Evolutionary conservation across 2,329 filamentous ascomycete species (phyloP).

Genomic region (Exserohilum turcica): DNA sequence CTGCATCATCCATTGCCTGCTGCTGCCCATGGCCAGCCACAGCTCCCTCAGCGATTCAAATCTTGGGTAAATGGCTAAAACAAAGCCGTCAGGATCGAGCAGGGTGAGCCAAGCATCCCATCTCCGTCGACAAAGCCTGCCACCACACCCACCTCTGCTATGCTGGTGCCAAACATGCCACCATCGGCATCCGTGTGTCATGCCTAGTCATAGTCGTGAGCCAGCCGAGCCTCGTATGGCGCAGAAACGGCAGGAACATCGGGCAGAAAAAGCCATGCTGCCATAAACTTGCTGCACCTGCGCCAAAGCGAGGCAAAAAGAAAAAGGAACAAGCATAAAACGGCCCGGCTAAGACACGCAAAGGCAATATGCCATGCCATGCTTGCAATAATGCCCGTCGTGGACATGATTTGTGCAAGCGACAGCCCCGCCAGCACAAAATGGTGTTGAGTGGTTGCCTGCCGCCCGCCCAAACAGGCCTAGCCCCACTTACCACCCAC

Average conservation of each 20-base stretch:
- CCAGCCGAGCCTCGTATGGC: neutral
- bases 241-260: neutral
- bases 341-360: neutral
- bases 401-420: neutral
- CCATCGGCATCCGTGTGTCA: slow-evolving; percentile 2
- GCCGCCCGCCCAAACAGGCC: neutral
- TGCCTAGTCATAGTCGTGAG: slow-evolving; percentile 3
- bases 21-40: neutral
- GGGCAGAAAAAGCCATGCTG: neutral
- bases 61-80: slow-evolving; percentile 22
- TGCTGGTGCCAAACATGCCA: slow-evolving; percentile 4
- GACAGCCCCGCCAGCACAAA: neutral
- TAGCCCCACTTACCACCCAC: slow-evolving; percentile 14
- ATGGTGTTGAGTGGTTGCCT: neutral
- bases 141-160: neutral
- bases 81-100: slow-evolving; percentile 1
- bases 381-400: neutral
- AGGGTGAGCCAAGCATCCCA: neutral
- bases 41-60: slow-evolving; percentile 11
- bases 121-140: neutral
- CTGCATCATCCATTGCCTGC: slow-evolving; percentile 2
- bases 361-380: neutral
- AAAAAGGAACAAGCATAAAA: neutral
- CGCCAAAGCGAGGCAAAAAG: neutral
- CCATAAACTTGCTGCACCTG: neutral